Percentiles rank a stretch among this genome's conserved stretches.
These are phyloP conservation scores for Chimonanthus praecox DNA, from an alignment of 164 flowering plant genomes.

Conservation along the genomic window DNA sequence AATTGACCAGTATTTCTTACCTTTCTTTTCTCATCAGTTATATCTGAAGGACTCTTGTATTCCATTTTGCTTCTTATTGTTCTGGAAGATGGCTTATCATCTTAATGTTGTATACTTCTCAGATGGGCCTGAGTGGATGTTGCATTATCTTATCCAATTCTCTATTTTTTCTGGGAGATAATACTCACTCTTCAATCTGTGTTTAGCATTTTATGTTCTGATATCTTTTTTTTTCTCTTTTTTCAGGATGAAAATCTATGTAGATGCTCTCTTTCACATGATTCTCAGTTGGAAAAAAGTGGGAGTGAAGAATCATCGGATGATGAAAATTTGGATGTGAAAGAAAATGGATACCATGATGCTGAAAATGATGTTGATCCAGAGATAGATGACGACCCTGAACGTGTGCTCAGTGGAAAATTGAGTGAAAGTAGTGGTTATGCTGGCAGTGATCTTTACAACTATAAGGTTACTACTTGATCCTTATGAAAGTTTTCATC, in stretches of 20 bases:
- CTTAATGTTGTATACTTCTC: no score
- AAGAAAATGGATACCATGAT: slow-evolving; percentile 83
- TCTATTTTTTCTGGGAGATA: no score
- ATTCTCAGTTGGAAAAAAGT: slow-evolving; percentile 75
- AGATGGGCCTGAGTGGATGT: background rate
- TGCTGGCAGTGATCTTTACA: slow-evolving; percentile 87
- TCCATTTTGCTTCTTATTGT: no score
- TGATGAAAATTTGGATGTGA: slow-evolving; percentile 61
- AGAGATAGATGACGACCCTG: slow-evolving; percentile 71
- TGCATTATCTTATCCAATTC: background rate
- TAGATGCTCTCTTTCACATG: slow-evolving; percentile 82
- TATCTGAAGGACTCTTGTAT: no score
- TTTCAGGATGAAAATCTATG: slow-evolving; percentile 74
- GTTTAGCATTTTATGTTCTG: background rate
- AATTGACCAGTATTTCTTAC: no score
- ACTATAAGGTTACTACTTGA: slow-evolving; percentile 52
- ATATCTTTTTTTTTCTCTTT: background rate
- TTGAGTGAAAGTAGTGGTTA: slow-evolving; percentile 87
- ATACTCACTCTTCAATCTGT: background rate
- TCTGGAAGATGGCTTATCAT: no score
- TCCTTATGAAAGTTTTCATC: background rate
- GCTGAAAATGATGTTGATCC: slow-evolving; percentile 76
- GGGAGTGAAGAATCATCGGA: slow-evolving; percentile 80
- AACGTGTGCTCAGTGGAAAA: slow-evolving; percentile 78
- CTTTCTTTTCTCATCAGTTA: no score